Evolutionary conservation across 805 yeast species (phyloP).

Genomic region (Candida berthetii): DNA sequence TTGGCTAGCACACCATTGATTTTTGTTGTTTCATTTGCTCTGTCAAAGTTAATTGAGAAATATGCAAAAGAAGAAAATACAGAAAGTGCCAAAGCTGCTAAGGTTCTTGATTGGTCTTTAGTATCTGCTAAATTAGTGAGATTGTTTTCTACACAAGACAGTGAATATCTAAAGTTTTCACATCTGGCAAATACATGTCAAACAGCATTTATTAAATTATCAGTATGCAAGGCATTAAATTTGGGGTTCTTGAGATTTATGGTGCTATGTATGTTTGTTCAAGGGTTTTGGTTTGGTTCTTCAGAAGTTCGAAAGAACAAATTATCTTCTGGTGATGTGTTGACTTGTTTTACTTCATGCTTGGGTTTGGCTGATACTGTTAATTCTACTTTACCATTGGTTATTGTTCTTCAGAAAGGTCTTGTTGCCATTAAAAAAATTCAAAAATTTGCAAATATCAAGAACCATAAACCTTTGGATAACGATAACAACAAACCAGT

Average conservation of each 20-base stretch:
- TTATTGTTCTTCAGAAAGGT: conserved; percentile 65
- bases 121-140: conserved; percentile 55
- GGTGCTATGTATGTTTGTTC: conserved; percentile 73
- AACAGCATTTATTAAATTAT: conserved; percentile 32
- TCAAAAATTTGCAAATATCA: conserved; percentile 19
- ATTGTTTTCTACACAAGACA: conserved; percentile 45
- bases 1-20: conserved; percentile 71
- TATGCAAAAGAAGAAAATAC: conserved; percentile 52
- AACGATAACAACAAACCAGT: too few species aligned
- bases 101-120: conserved; percentile 66
- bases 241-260: conserved; percentile 49
- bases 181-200: conserved; percentile 24
- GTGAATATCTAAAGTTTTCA: conserved; percentile 43
- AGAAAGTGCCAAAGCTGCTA: conserved; percentile 48
- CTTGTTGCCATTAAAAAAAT: conserved; percentile 57
- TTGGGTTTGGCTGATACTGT: conserved; percentile 62
- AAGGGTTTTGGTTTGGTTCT: conserved; percentile 90
- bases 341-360: conserved; percentile 83
- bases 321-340: conserved; percentile 52
- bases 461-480: too few species aligned
- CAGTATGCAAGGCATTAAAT: conserved; percentile 49
- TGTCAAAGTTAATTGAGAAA: conserved; percentile 45
- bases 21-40: conserved; percentile 35
- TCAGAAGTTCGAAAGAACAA: conserved; percentile 48
- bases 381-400: conserved; percentile 45